phyloP scores from a whole-genome alignment of 495 filamentous ascomycete genomes.

The Astrothelium macrocarpum region DNA sequence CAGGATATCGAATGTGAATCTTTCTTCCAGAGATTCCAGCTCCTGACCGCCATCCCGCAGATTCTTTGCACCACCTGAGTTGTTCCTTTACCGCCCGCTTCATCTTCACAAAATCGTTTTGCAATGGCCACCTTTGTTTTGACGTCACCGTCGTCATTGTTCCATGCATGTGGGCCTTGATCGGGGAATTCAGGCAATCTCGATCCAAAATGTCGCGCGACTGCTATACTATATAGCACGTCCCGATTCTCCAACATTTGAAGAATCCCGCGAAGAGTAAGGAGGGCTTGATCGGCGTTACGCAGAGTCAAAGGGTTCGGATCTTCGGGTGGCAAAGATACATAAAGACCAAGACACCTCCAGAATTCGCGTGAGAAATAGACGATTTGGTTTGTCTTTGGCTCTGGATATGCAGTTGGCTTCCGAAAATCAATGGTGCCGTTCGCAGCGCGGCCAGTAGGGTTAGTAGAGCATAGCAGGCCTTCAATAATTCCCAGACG shows the following conservation, averaged over 20 bases:
- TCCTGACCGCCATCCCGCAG: conserved; percentile 57
- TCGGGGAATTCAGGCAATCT: conserved; percentile 56
- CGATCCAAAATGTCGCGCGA: conserved; percentile 63
- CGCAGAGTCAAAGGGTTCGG: conserved; percentile 39
- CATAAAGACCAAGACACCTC: conserved; percentile 61
- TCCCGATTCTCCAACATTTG: conserved; percentile 82
- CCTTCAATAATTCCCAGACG: conserved; percentile 65
- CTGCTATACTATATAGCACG: conserved; percentile 78
- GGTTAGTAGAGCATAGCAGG: conserved; percentile 37
- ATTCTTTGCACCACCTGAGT: conserved; percentile 73
- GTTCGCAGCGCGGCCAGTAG: background rate
- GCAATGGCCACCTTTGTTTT: conserved; percentile 68
- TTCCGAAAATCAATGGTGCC: background rate
- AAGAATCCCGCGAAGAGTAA: conserved; percentile 53
- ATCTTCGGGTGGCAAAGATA: conserved; percentile 56
- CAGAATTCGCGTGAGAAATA: conserved; percentile 61
- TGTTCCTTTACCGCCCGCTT: conserved; percentile 60
- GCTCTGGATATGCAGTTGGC: conserved; percentile 28
- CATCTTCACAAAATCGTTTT: conserved; percentile 68
- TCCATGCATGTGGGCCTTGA: conserved; percentile 47
- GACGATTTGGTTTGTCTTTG: conserved; percentile 40
- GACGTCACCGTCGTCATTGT: conserved; percentile 59
- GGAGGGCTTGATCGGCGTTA: conserved; percentile 55
- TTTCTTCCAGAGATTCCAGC: conserved; percentile 35
- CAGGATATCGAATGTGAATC: background rate